Evolutionary conservation across 1,284 basidiomycete species (phyloP).

Genomic region (Pholiota adiposa): DNA sequence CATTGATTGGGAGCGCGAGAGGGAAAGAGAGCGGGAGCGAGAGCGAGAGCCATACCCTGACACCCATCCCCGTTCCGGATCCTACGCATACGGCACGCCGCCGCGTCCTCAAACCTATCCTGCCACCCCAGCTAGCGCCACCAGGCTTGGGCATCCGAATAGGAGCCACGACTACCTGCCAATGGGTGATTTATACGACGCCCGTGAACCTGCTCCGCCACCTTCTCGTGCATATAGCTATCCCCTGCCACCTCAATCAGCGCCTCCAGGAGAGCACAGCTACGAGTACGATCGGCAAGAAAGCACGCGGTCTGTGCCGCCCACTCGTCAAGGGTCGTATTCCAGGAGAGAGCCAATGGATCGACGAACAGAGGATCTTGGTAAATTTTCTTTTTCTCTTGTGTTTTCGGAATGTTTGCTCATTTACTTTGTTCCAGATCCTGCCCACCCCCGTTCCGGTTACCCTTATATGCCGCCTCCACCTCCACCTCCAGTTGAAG

Average conservation of each 20-base stretch:
- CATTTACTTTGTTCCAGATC: not conserved
- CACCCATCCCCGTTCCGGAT: slow-evolving; percentile 9
- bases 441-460: not conserved
- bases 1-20: slow-evolving; percentile 11
- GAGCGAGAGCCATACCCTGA: slow-evolving; percentile 19
- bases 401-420: not conserved
- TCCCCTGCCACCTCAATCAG: not conserved
- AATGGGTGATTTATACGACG: slow-evolving; percentile 22
- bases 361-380: not conserved
- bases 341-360: slow-evolving; percentile 15
- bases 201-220: slow-evolving; percentile 16
- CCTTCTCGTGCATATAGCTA: slow-evolving; percentile 14
- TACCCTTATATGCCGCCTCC: not conserved
- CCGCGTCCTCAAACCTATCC: slow-evolving; percentile 20
- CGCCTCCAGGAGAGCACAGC: slow-evolving; percentile 20
- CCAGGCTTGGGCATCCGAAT: slow-evolving; percentile 8
- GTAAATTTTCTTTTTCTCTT: not conserved
- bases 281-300: slow-evolving; percentile 14
- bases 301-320: slow-evolving; percentile 12
- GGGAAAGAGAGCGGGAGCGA: slow-evolving; percentile 12
- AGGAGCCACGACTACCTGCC: slow-evolving; percentile 19
- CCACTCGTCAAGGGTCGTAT: slow-evolving; percentile 23
- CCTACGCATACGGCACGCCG: slow-evolving; percentile 5
- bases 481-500: too few relatives aligned
- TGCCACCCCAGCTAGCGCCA: slow-evolving; percentile 23